phyloP scores from a whole-genome alignment of 2,329 filamentous ascomycete genomes.

The Sclerotinia borealis region DNA sequence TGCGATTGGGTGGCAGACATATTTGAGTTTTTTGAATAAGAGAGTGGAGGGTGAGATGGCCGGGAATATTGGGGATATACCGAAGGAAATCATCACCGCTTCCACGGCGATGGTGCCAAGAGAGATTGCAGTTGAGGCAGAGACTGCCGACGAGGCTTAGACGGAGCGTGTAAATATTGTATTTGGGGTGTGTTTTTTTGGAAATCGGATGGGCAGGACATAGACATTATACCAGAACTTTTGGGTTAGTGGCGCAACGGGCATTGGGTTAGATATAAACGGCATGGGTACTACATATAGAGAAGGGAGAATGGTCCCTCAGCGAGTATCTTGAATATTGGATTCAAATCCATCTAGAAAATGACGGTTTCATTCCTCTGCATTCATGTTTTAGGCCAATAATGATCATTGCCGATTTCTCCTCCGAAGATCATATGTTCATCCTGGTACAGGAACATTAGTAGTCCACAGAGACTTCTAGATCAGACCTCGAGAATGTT shows the following conservation, averaged over 20 bases:
- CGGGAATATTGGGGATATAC: neutral
- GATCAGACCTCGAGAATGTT: too few species aligned
- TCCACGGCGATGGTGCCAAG: neutral
- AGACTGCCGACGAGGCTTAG: neutral
- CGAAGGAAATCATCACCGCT: neutral
- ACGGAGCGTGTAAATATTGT: neutral
- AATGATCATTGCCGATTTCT: neutral
- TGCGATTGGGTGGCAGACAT: constrained; percentile 89
- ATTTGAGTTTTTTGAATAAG: constrained; percentile 74
- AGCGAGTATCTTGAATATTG: neutral
- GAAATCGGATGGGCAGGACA: neutral
- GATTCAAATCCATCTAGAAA: neutral
- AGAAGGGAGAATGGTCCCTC: neutral
- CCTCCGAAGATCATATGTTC: neutral
- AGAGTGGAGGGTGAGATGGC: constrained; percentile 53
- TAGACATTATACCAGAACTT: neutral
- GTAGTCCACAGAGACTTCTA: too few species aligned
- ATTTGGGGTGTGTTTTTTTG: neutral
- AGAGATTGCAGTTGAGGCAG: neutral
- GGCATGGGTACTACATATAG: neutral
- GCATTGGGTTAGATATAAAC: neutral
- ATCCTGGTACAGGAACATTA: neutral
- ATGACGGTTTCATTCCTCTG: neutral
- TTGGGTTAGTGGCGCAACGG: neutral
- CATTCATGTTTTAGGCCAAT: too few species aligned